These are phyloP conservation scores for Fraxinus angustifolia DNA, from an alignment of 305 asterid species.

Conservation along the genomic window DNA sequence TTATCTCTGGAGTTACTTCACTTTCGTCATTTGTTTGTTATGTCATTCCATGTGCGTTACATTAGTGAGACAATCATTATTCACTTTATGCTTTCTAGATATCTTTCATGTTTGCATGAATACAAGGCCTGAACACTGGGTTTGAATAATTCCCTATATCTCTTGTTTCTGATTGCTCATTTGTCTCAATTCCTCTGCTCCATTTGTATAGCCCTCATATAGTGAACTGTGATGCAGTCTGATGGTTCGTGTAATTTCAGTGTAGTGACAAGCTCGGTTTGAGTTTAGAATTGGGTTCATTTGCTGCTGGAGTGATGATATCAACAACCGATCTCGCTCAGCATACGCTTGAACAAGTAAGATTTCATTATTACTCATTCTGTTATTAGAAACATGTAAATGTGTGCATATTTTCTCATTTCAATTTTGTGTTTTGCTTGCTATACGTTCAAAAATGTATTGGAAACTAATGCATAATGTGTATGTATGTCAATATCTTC, in stretches of 20 bases:
- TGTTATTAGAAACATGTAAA: background rate
- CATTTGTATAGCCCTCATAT: background rate
- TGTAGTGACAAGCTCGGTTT: conserved; percentile 95
- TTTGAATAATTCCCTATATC: background rate
- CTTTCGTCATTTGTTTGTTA: background rate
- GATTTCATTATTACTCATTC: background rate
- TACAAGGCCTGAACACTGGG: background rate
- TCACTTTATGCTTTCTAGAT: background rate
- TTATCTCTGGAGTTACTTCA: conserved; percentile 5
- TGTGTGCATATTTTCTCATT: background rate
- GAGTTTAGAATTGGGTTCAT: conserved; percentile 96
- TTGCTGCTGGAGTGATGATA: conserved; percentile 99
- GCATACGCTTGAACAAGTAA: conserved; percentile 95
- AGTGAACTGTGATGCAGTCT: background rate
- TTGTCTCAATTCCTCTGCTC: background rate
- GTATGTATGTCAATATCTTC: background rate
- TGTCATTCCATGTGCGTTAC: background rate
- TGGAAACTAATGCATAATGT: background rate
- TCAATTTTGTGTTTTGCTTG: background rate
- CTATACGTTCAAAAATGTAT: background rate
- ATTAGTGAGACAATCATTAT: background rate
- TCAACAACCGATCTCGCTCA: conserved; percentile 98
- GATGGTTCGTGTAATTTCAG: conserved; percentile 50
- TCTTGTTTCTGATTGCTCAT: background rate
- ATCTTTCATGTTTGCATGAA: background rate